These are phyloP conservation scores for Tetraselmis chui DNA, from an alignment of 139 green algal genomes.

Conservation along the genomic window DNA sequence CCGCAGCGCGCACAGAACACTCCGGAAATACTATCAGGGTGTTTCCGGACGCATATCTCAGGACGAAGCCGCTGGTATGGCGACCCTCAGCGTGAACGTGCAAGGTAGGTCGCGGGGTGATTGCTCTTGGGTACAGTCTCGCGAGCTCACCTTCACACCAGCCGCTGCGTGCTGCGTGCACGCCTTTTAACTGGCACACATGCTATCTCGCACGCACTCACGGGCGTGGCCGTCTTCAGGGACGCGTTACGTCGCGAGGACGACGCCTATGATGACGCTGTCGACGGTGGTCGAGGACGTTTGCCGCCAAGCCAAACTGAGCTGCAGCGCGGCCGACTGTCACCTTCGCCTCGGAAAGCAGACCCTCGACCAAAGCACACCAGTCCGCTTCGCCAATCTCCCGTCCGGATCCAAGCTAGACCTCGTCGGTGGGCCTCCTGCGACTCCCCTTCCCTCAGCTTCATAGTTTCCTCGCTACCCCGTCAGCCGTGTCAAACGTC, in stretches of 20 bases:
- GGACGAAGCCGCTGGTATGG: not conserved
- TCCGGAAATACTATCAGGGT: no score
- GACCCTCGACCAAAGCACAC: constrained; percentile 23
- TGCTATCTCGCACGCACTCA: no score
- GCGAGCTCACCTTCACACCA: no score
- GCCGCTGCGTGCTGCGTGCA: no score
- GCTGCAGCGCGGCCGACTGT: constrained; percentile 16
- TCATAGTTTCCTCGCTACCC: no score
- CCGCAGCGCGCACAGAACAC: no score
- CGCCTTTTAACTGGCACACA: no score
- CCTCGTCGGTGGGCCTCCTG: constrained; percentile 1
- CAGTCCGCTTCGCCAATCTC: constrained; percentile 37
- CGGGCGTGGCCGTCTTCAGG: no score
- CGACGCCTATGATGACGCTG: constrained; percentile 28
- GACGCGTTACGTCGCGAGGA: constrained; percentile 18
- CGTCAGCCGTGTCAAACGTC: no score
- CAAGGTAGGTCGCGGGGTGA: not conserved
- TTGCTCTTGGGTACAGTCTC: not conserved
- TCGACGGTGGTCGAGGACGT: constrained; percentile 13
- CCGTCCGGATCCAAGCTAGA: constrained; percentile 31
- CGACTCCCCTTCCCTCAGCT: no score
- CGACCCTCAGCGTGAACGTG: not conserved
- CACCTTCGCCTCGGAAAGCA: constrained; percentile 16
- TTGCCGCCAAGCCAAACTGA: constrained; percentile 3
- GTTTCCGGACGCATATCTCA: no score